These are phyloP conservation scores for Cylindricascospora bacillispora DNA, from an alignment of 1,139 yeast species.

Conservation along the genomic window DNA sequence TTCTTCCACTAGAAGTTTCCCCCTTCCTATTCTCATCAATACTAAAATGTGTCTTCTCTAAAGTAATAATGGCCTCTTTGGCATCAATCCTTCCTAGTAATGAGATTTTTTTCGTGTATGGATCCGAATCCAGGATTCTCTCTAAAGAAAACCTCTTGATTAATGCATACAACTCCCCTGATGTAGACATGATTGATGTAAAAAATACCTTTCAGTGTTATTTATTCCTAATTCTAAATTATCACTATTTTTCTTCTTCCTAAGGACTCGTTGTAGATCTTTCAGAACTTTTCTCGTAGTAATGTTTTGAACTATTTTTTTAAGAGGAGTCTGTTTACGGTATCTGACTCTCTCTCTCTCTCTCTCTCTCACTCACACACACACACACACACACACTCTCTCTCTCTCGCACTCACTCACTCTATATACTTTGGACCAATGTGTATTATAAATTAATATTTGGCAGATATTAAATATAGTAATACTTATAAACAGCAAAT, in stretches of 20 bases:
- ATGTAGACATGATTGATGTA: not conserved
- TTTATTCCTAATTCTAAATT: not conserved
- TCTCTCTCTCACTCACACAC: too few relatives aligned
- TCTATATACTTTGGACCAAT: too few relatives aligned
- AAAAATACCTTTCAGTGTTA: not conserved
- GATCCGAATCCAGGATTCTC: slow-evolving; percentile 38
- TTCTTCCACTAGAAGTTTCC: slow-evolving; percentile 15
- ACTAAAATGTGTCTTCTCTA: slow-evolving; percentile 61
- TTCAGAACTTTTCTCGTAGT: too few relatives aligned
- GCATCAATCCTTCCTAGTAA: slow-evolving; percentile 53
- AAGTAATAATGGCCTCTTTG: slow-evolving; percentile 52
- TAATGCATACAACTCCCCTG: not conserved
- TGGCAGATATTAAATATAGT: too few relatives aligned
- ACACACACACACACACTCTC: too few relatives aligned
- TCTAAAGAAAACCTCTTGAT: slow-evolving; percentile 30
- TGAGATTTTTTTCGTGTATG: slow-evolving; percentile 51
- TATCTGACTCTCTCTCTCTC: too few relatives aligned
- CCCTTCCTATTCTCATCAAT: slow-evolving; percentile 17
- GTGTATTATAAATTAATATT: too few relatives aligned
- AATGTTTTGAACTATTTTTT: too few relatives aligned
- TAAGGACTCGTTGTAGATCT: not conserved
- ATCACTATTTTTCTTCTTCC: not conserved
- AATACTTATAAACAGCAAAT: too few relatives aligned
- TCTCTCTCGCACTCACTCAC: too few relatives aligned
- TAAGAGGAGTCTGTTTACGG: too few relatives aligned